Evolutionary conservation across 768 basidiomycete genomes (phyloP).

Genomic region (Mycena olivaceomarginata): DNA sequence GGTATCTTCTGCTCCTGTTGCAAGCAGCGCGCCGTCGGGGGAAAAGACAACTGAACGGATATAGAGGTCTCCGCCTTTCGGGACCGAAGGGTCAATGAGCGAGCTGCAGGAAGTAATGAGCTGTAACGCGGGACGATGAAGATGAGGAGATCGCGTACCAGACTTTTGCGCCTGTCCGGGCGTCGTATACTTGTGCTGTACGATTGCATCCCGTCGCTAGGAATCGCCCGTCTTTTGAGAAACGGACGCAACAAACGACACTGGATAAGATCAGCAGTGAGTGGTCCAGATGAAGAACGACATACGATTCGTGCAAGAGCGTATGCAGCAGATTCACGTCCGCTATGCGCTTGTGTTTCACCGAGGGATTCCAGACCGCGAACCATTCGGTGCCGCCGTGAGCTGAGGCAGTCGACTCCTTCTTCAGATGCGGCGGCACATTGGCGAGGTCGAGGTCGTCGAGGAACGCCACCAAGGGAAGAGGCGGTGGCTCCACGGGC

Average conservation of each 20-base stretch:
- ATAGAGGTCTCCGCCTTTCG: constrained; percentile 65
- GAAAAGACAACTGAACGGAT: constrained; percentile 89
- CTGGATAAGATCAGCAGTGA: constrained; percentile 16
- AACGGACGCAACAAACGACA: constrained; percentile 81
- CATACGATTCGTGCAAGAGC: constrained; percentile 82
- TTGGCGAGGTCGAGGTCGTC: constrained; percentile 61
- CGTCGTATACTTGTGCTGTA: constrained; percentile 89
- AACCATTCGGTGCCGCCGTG: constrained; percentile 79
- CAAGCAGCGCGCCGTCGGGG: constrained; percentile 87
- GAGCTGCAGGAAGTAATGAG: constrained; percentile 19
- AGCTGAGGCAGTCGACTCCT: constrained; percentile 56
- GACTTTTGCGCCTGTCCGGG: constrained; percentile 82
- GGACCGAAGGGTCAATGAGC: constrained; percentile 45
- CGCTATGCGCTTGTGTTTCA: constrained; percentile 74
- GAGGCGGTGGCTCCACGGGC: constrained; percentile 55
- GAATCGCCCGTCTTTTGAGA: constrained; percentile 87
- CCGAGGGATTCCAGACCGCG: constrained; percentile 77
- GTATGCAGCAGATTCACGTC: constrained; percentile 83
- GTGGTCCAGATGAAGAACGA: constrained; percentile 25
- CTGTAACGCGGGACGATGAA: constrained; percentile 66
- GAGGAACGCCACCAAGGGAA: constrained; percentile 49
- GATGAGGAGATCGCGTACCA: constrained; percentile 74
- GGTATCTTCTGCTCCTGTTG: constrained; percentile 90
- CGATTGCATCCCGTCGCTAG: constrained; percentile 90
- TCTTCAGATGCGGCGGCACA: constrained; percentile 65